phyloP scores from a whole-genome alignment of 441 rosid species.

The Breynia disticha region DNA sequence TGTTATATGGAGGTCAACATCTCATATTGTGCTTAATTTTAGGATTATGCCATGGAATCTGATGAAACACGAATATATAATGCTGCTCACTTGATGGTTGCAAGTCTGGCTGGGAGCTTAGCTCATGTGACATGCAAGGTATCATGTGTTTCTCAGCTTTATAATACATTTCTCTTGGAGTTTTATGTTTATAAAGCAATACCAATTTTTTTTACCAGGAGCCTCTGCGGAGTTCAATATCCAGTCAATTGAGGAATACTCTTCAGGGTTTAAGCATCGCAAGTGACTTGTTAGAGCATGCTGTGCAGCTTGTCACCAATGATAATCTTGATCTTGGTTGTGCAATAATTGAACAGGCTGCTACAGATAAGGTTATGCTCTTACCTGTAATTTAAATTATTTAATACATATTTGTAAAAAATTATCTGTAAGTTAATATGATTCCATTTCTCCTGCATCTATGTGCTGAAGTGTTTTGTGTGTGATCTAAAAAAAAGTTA shows the following conservation, averaged over 20 bases:
- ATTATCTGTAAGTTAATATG: too few relatives aligned
- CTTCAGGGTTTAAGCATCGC: conserved; percentile 61
- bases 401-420: too few relatives aligned
- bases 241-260: conserved; percentile 70
- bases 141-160: conserved; percentile 6
- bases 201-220: conserved; percentile 43
- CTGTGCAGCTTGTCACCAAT: conserved; percentile 93
- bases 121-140: conserved; percentile 99
- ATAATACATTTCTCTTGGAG: background rate
- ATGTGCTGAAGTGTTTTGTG: too few relatives aligned
- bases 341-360: conserved; percentile 97
- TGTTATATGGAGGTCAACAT: background rate
- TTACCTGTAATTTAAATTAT: too few relatives aligned
- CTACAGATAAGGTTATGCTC: conserved; percentile 74
- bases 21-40: conserved; percentile 4
- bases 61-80: conserved; percentile 88
- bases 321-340: conserved; percentile 99
- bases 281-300: conserved; percentile 73
- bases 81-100: conserved; percentile 99
- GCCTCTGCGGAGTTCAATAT: conserved; percentile 85
- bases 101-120: conserved; percentile 94
- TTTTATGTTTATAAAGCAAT: background rate
- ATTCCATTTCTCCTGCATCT: background rate
- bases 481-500: too few relatives aligned
- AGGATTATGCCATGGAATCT: conserved; percentile 93